These are phyloP conservation scores for Ascocoryne sarcoides DNA, from an alignment of 2,329 filamentous ascomycete genomes.

Conservation along the genomic window DNA sequence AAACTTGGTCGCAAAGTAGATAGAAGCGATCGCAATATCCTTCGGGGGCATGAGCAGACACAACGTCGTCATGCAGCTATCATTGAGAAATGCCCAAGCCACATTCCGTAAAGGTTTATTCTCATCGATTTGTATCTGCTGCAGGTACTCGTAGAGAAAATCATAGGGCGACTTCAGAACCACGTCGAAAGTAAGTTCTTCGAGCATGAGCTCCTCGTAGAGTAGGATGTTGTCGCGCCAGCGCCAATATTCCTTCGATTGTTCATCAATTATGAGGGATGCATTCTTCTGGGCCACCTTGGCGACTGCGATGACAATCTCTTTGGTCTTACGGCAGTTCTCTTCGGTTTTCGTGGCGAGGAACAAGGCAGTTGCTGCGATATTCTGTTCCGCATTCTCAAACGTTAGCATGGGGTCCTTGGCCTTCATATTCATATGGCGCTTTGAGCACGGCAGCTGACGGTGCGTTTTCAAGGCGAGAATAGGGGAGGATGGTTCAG, in stretches of 20 bases:
- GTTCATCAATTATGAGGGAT: constrained; percentile 84
- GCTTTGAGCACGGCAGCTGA: constrained; percentile 10
- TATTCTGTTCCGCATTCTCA: constrained; percentile 43
- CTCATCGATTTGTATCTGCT: constrained; percentile 63
- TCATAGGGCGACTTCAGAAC: constrained; percentile 84
- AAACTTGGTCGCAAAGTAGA: constrained; percentile 79
- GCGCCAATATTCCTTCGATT: constrained; percentile 96
- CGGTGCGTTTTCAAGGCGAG: constrained; percentile 3
- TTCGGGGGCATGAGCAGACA: constrained; percentile 72
- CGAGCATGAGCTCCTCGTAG: constrained; percentile 87
- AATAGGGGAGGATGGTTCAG: not conserved
- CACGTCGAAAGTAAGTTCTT: constrained; percentile 87
- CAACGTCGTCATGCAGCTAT: constrained; percentile 75
- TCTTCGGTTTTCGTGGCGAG: constrained; percentile 96
- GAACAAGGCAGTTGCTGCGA: constrained; percentile 85
- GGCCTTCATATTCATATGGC: constrained; percentile 2
- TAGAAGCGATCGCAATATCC: constrained; percentile 73
- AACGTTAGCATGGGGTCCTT: constrained; percentile 7
- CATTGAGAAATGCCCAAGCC: constrained; percentile 90
- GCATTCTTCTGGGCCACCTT: constrained; percentile 93
- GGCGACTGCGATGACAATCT: constrained; percentile 87
- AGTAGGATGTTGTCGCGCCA: constrained; percentile 92
- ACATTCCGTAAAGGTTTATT: constrained; percentile 77
- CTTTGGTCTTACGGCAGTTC: constrained; percentile 90
- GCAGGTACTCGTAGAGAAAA: constrained; percentile 72